phyloP scores from a whole-genome alignment of 169 alveolate species.

The Hepatocystis sp. region DNA sequence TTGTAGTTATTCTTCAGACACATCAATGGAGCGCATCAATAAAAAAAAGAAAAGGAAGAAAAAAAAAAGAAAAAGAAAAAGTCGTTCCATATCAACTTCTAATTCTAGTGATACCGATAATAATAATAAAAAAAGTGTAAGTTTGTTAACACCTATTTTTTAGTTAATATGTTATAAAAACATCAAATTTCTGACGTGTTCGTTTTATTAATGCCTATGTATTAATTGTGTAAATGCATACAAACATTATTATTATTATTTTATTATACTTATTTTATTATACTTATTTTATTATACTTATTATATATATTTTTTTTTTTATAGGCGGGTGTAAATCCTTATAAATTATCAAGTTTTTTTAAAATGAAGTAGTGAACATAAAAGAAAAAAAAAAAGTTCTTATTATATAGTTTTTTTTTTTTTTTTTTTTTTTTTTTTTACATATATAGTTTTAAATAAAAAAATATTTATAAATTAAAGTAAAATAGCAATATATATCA shows the following conservation, averaged over 20 bases:
- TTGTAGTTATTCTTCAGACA: constrained; percentile 15
- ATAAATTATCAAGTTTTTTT: constrained; percentile 62
- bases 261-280: too few relatives aligned
- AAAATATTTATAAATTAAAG: too few relatives aligned
- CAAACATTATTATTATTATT: too few relatives aligned
- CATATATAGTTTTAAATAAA: too few relatives aligned
- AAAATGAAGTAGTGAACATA: constrained; percentile 63
- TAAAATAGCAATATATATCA: too few relatives aligned
- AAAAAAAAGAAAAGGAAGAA: constrained; percentile 37
- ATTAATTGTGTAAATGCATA: too few relatives aligned
- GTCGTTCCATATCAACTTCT: constrained; percentile 11
- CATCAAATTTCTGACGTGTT: too few relatives aligned
- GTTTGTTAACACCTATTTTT: constrained; percentile 1
- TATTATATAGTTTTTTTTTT: not conserved
- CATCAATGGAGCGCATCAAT: constrained; percentile 9
- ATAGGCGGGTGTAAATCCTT: constrained; percentile 58
- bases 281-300: too few relatives aligned
- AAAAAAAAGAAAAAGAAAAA: constrained; percentile 24
- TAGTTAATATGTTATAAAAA: too few relatives aligned
- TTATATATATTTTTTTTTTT: constrained; percentile 11
- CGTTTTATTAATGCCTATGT: too few relatives aligned
- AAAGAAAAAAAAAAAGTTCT: constrained; percentile 8
- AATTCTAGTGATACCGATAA: constrained; percentile 32
- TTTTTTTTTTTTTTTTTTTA: too few relatives aligned
- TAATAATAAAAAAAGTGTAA: constrained; percentile 39